Base-by-base conservation (phyloP, 805 yeast genomes). In the Teunomyces pallodes region DNA sequence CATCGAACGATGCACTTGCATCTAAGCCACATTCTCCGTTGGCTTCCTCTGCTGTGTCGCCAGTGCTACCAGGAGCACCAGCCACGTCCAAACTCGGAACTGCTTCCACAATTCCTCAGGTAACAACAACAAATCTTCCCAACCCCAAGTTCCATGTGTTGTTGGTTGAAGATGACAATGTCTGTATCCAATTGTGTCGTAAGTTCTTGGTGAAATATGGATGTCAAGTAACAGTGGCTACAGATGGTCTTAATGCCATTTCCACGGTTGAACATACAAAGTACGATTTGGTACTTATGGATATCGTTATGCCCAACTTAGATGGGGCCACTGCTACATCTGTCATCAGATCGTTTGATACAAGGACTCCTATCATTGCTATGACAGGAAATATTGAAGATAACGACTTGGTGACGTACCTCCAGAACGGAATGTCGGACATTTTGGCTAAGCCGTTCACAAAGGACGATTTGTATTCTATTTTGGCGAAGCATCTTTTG, bases 381-480 rank as follows among this genome's bases (percentile, higher is more conserved):
- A 89, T 89, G 96, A 89, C 96, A 1, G 95, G 96, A 36, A 90
- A 89, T 61, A 87, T 89, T 48, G 86, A 87, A 55, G 88, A 86
- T 54, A 82, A 85, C 55, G 96, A 90, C 65, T 73, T 90, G 49
- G 86, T 87, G 42, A 86, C 84, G 1, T 90, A 87, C 64, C 70
- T 88, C 50, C 86, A 85, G 56, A 89, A 90, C 59, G 97, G 97
- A 4, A 90, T 90, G 89, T 84, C 88, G 49, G 96, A 90, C 65
- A 89, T 94, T 32, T 72, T 94, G 53, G 96, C 96, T 4, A 90
- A 94, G 61, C 99, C 99, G 1, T 94, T 94, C 64, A 86, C 96
- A 1, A 90, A 87, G 61, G 88, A 84, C 54, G 96, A 89, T 61
- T 73, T 94, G 48, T 87, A 84, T 60, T 75, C 83, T 51, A 88